Conservation (phyloP, 2,329 filamentous ascomycete species). For the Helotiales sp. region DNA sequence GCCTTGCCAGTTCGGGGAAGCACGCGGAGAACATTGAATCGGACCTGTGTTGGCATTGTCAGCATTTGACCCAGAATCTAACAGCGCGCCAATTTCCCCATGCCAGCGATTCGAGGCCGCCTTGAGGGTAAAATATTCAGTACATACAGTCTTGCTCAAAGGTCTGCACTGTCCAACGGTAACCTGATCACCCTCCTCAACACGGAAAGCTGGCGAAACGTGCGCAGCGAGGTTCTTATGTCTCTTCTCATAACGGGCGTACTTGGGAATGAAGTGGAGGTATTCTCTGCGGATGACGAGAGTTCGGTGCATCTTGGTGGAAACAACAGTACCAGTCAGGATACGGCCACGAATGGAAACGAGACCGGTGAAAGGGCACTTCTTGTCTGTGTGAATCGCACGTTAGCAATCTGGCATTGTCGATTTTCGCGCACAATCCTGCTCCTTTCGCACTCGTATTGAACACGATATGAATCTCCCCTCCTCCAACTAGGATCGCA, state of each 20-base stretch:
- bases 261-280: conserved; percentile 99
- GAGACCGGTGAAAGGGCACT: conserved; percentile 99
- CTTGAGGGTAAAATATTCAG: not conserved
- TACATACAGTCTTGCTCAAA: conserved; percentile 97
- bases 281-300: conserved; percentile 99
- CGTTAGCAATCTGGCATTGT: conserved; percentile 23
- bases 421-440: not conserved
- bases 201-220: conserved; percentile 99
- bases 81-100: not conserved
- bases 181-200: conserved; percentile 98
- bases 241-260: conserved; percentile 99
- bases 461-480: not conserved
- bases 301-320: conserved; percentile 99
- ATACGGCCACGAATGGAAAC: conserved; percentile 99
- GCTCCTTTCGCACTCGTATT: not conserved
- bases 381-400: conserved; percentile 75
- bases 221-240: conserved; percentile 99
- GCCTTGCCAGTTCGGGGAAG: conserved; percentile 95
- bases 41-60: conserved; percentile 60
- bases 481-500: not conserved
- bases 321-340: conserved; percentile 97
- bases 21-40: conserved; percentile 99
- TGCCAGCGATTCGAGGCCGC: not conserved
- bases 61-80: conserved; percentile 2
- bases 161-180: conserved; percentile 99